Conservation (phyloP, 1,139 yeast species). For the Pichia sp. region DNA sequence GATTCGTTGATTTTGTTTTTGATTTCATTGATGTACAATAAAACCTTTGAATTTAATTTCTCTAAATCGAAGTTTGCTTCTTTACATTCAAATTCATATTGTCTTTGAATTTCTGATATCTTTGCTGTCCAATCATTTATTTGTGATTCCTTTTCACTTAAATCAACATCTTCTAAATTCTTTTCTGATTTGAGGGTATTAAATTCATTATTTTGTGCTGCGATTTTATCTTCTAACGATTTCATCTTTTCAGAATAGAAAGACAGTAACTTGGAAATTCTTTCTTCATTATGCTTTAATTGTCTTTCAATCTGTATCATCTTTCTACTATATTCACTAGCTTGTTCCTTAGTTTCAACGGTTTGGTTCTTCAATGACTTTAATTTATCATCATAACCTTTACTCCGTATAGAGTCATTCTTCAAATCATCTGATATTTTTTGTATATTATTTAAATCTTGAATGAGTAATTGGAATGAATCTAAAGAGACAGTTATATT, state of each 20-base stretch:
- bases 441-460: constrained; percentile 51
- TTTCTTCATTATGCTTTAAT: constrained; percentile 43
- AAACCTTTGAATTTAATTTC: constrained; percentile 52
- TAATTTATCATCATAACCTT: constrained; percentile 41
- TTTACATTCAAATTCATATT: constrained; percentile 53
- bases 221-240: constrained; percentile 49
- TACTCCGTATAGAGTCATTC: constrained; percentile 48
- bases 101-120: constrained; percentile 42
- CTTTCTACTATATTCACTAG: constrained; percentile 50
- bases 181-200: constrained; percentile 50
- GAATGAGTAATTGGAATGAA: constrained; percentile 55
- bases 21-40: constrained; percentile 48
- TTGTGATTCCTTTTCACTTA: constrained; percentile 46
- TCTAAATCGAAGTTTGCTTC: constrained; percentile 54
- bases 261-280: constrained; percentile 47
- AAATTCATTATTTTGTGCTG: constrained; percentile 43
- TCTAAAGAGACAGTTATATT: constrained; percentile 57
- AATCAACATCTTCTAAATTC: constrained; percentile 50
- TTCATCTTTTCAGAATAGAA: constrained; percentile 53
- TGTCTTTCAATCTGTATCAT: constrained; percentile 52
- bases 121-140: constrained; percentile 47
- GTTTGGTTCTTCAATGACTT: constrained; percentile 44
- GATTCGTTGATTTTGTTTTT: constrained; percentile 36
- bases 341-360: constrained; percentile 45
- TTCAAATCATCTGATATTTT: constrained; percentile 58